These are phyloP conservation scores for Podaxis carcinomalis DNA, from an alignment of 768 basidiomycete genomes.

Conservation along the genomic window DNA sequence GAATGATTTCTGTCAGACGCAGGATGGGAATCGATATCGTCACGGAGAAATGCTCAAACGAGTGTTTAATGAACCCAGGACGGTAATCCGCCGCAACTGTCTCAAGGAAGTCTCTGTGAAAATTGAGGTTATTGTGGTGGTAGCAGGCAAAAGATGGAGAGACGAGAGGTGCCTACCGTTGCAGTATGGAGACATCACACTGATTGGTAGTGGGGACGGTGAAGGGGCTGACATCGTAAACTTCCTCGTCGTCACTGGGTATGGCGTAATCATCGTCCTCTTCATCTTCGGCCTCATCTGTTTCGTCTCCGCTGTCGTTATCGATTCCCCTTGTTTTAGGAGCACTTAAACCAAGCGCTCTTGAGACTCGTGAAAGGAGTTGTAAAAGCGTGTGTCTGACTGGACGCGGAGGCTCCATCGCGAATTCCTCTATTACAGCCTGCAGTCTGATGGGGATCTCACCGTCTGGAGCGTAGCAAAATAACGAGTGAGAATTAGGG, in stretches of 20 bases:
- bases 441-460: slow-evolving; percentile 37
- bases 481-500: slow-evolving; percentile 51
- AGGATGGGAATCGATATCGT: slow-evolving; percentile 57
- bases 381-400: slow-evolving; percentile 42
- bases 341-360: slow-evolving; percentile 13
- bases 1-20: slow-evolving; percentile 44
- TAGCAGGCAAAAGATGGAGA: not conserved
- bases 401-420: slow-evolving; percentile 34
- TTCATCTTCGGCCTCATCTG: slow-evolving; percentile 33
- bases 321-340: slow-evolving; percentile 19
- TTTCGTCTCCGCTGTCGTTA: slow-evolving; percentile 22
- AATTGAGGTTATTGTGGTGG: slow-evolving; percentile 6
- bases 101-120: slow-evolving; percentile 53
- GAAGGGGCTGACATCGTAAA: slow-evolving; percentile 31
- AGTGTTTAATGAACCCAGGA: slow-evolving; percentile 50
- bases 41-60: slow-evolving; percentile 45
- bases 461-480: slow-evolving; percentile 49
- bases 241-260: slow-evolving; percentile 25
- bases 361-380: slow-evolving; percentile 33
- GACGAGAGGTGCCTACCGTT: slow-evolving; percentile 23
- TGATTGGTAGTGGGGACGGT: slow-evolving; percentile 15
- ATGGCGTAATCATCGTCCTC: slow-evolving; percentile 32
- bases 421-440: slow-evolving; percentile 39
- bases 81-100: slow-evolving; percentile 52
- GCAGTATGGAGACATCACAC: slow-evolving; percentile 23